Percentiles rank a stretch among this genome's conserved stretches.
phyloP scores from a whole-genome alignment of 2,329 filamentous ascomycete species.

The Penicillium sp. region DNA sequence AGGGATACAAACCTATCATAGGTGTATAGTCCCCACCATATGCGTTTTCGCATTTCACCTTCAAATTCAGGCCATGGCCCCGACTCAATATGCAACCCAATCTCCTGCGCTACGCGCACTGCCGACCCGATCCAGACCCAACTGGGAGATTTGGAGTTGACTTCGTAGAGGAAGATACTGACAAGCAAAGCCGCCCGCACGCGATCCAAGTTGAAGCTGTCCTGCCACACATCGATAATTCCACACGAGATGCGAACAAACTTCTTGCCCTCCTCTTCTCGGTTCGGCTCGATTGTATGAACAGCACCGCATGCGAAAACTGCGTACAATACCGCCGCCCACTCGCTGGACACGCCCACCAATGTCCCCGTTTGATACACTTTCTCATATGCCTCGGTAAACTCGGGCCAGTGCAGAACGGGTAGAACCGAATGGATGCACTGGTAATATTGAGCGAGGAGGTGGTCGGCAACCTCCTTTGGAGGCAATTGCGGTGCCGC shows the following conservation, averaged over 20 bases:
- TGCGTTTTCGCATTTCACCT: slow-evolving; percentile 78
- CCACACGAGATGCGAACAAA: slow-evolving; percentile 71
- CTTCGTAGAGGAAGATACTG: slow-evolving; percentile 78
- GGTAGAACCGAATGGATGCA: slow-evolving; percentile 80
- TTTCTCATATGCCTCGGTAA: slow-evolving; percentile 72
- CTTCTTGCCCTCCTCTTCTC: slow-evolving; percentile 61
- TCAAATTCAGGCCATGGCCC: slow-evolving; percentile 74
- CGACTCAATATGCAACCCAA: slow-evolving; percentile 76
- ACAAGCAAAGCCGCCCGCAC: slow-evolving; percentile 71
- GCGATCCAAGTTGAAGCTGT: slow-evolving; percentile 74
- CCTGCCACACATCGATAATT: slow-evolving; percentile 77
- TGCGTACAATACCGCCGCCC: slow-evolving; percentile 78
- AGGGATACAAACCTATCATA: slow-evolving; percentile 68
- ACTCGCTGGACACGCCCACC: slow-evolving; percentile 64
- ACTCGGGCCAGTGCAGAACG: slow-evolving; percentile 84
- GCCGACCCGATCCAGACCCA: slow-evolving; percentile 84
- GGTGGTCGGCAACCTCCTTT: slow-evolving; percentile 67
- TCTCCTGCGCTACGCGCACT: slow-evolving; percentile 77
- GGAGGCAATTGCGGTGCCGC: slow-evolving; percentile 69
- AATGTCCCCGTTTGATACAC: slow-evolving; percentile 69
- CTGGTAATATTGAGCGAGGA: slow-evolving; percentile 74
- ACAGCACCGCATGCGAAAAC: slow-evolving; percentile 81
- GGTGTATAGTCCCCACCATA: slow-evolving; percentile 94
- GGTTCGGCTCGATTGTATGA: slow-evolving; percentile 62
- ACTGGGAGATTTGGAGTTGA: slow-evolving; percentile 80